A percentile compares a stretch with the other conserved stretches of the same genome.
Conservation (phyloP, 2,329 filamentous ascomycete genomes). For the Ophiognomonia clavigignenti-juglandacearum region DNA sequence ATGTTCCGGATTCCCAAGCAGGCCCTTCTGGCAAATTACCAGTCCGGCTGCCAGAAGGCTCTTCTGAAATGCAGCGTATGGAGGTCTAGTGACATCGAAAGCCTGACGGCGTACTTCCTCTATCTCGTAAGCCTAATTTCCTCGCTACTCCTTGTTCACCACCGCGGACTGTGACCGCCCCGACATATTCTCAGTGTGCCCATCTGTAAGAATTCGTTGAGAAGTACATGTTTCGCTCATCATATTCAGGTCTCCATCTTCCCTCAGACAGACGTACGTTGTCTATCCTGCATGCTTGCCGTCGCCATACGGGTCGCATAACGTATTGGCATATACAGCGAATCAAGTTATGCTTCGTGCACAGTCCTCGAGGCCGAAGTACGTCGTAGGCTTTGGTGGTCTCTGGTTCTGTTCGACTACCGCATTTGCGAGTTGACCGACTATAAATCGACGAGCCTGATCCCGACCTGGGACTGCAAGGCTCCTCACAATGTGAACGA, state of each 20-base stretch:
- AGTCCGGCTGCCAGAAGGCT: constrained; percentile 47
- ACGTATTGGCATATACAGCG: constrained; percentile 50
- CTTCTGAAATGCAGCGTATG: constrained; percentile 47
- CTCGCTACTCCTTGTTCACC: too few species aligned
- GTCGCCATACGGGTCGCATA: constrained; percentile 51
- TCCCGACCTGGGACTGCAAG: constrained; percentile 36
- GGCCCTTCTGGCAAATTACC: constrained; percentile 37
- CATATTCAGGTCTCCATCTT: constrained; percentile 41
- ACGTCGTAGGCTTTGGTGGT: constrained; percentile 59
- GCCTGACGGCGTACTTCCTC: constrained; percentile 51
- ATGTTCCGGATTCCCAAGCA: constrained; percentile 36
- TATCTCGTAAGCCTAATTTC: constrained; percentile 50
- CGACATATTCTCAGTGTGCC: too few species aligned
- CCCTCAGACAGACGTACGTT: constrained; percentile 38
- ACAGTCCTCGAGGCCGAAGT: constrained; percentile 50
- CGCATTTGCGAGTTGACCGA: constrained; percentile 50
- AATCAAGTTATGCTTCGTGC: constrained; percentile 28
- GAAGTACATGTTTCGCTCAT: not conserved
- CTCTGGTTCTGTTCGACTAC: constrained; percentile 50
- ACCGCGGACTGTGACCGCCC: too few species aligned
- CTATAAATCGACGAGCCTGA: constrained; percentile 24
- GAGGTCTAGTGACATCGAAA: constrained; percentile 44
- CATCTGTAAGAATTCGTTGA: too few species aligned
- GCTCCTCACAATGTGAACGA: constrained; percentile 41
- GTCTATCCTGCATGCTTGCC: constrained; percentile 47